These are phyloP conservation scores for Aspergillus indologenus DNA, from an alignment of 495 filamentous ascomycete species.

Conservation along the genomic window DNA sequence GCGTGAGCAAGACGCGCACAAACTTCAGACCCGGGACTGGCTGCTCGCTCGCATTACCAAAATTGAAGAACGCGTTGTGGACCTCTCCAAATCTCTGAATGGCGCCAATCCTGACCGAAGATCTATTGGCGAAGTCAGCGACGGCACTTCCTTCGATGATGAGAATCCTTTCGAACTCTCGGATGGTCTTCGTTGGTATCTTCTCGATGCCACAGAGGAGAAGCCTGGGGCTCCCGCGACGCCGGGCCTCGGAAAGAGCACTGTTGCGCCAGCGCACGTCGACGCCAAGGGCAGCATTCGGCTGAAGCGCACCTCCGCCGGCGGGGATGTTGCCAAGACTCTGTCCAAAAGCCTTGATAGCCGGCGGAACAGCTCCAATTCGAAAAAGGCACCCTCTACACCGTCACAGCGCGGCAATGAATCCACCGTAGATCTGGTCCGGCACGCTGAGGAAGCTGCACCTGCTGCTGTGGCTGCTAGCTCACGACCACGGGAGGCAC, in stretches of 20 bases:
- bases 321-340: conserved; percentile 66
- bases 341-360: conserved; percentile 85
- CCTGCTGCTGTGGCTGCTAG: conserved; percentile 14
- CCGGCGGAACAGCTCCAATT: conserved; percentile 79
- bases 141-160: conserved; percentile 69
- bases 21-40: conserved; percentile 81
- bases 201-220: conserved; percentile 89
- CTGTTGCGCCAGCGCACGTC: conserved; percentile 83
- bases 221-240: conserved; percentile 92
- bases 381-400: conserved; percentile 58
- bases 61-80: conserved; percentile 89
- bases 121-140: conserved; percentile 52
- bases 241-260: conserved; percentile 82
- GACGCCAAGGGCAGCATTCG: conserved; percentile 74
- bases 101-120: conserved; percentile 52
- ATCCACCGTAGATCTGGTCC: conserved; percentile 36
- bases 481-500: conserved; percentile 35
- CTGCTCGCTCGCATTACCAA: conserved; percentile 89
- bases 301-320: conserved; percentile 52
- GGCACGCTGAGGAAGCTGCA: conserved; percentile 33
- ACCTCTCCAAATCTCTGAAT: conserved; percentile 75
- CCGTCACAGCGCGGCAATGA: conserved; percentile 35
- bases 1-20: conserved; percentile 85
- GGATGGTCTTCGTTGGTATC: conserved; percentile 93
- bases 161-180: conserved; percentile 98